Evolutionary conservation across 2,329 filamentous ascomycete genomes (phyloP).

Genomic region (Neofusicoccum sp.): DNA sequence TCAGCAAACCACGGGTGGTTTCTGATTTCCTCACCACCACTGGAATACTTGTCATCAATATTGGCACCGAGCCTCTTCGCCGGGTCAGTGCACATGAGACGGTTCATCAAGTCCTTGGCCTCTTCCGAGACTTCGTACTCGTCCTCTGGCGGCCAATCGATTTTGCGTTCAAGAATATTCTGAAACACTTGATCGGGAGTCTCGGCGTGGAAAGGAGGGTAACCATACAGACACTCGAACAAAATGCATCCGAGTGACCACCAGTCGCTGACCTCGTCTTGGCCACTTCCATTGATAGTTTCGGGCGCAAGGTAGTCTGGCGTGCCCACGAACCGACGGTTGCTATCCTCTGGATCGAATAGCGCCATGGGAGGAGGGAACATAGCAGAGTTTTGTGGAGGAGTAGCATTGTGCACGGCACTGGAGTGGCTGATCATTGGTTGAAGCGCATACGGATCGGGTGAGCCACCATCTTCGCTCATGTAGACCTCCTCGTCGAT

Average conservation of each 20-base stretch:
- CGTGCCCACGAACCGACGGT: conserved; percentile 90
- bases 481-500: conserved; percentile 71
- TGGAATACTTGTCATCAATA: conserved; percentile 74
- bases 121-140: conserved; percentile 73
- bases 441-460: conserved; percentile 70
- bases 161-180: conserved; percentile 85
- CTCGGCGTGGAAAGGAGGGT: conserved; percentile 86
- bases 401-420: conserved; percentile 55
- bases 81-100: conserved; percentile 81
- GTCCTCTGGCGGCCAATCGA: conserved; percentile 89
- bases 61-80: conserved; percentile 82
- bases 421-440: conserved; percentile 53
- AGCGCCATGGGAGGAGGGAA: conserved; percentile 87
- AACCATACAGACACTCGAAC: conserved; percentile 92
- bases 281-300: conserved; percentile 90
- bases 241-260: conserved; percentile 99
- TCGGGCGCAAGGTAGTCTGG: conserved; percentile 96
- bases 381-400: conserved; percentile 70
- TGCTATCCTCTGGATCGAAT: conserved; percentile 92
- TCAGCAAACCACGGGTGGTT: conserved; percentile 84
- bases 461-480: conserved; percentile 67
- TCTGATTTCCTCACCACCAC: conserved; percentile 87
- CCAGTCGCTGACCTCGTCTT: conserved; percentile 99
- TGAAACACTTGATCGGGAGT: conserved; percentile 94
- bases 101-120: conserved; percentile 92